Conservation (phyloP, 345 rosid genomes). For the Euphorbia peplus region DNA sequence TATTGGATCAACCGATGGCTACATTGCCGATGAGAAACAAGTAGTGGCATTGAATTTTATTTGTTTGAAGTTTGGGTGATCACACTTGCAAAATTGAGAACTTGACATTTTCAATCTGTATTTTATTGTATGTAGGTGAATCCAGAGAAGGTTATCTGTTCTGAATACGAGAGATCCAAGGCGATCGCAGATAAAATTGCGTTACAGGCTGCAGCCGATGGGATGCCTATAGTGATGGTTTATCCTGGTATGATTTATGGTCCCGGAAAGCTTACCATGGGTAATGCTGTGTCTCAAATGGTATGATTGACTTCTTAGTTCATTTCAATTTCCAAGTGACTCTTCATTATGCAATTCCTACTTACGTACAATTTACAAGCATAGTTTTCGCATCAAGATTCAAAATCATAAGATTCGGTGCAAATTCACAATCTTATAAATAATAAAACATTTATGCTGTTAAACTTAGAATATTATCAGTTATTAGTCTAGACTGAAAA, state of each 20-base stretch:
- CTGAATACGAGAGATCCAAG: conserved; percentile 86
- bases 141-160: conserved; percentile 60
- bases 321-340: not conserved
- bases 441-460: no score
- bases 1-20: conserved; percentile 80
- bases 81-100: not conserved
- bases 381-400: no score
- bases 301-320: conserved; percentile 36
- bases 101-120: not conserved
- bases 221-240: conserved; percentile 57
- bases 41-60: conserved; percentile 22
- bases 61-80: not conserved
- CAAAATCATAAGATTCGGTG: no score
- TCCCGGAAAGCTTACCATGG: conserved; percentile 73
- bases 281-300: conserved; percentile 68
- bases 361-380: no score
- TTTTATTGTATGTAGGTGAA: conserved; percentile 48
- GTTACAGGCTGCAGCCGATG: conserved; percentile 57
- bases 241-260: conserved; percentile 93
- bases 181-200: conserved; percentile 75
- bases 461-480: no score
- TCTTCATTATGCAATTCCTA: not conserved
- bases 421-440: no score
- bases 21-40: conserved; percentile 67
- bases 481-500: no score